Percentiles rank a stretch among this genome's conserved stretches.
Conservation (phyloP, 192 early-diverging fungal genomes). For the Powellomyces hirtus region DNA sequence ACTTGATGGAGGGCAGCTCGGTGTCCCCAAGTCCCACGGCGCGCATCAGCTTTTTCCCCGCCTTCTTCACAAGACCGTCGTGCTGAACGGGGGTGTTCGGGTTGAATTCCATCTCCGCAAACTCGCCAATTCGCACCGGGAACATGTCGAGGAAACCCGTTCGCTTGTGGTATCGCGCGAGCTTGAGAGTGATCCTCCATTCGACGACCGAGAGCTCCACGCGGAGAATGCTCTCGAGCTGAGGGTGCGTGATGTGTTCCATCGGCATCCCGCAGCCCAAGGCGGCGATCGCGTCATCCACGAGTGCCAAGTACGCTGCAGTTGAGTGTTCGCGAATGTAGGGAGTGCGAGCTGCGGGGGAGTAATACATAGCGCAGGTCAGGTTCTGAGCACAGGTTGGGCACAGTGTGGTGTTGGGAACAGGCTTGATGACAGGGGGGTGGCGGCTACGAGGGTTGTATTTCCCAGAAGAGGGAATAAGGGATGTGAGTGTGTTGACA, state of each 20-base stretch:
- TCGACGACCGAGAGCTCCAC: not conserved
- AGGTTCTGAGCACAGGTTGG: not conserved
- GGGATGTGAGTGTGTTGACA: not conserved
- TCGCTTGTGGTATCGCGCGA: slow-evolving; percentile 9
- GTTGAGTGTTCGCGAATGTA: slow-evolving; percentile 7
- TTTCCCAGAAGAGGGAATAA: not conserved
- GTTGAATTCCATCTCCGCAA: not conserved
- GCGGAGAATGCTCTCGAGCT: not conserved
- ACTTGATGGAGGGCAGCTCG: not conserved
- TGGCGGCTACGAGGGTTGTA: not conserved
- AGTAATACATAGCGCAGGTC: not conserved
- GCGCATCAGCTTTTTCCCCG: not conserved
- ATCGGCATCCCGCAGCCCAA: not conserved
- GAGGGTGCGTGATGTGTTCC: not conserved
- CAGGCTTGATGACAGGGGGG: not conserved
- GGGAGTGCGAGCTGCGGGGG: not conserved
- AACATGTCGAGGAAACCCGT: slow-evolving; percentile 3
- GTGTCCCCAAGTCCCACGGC: not conserved
- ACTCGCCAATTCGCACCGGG: slow-evolving; percentile 3
- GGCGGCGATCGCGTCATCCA: slow-evolving; percentile 3
- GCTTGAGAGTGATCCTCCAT: slow-evolving; percentile 1
- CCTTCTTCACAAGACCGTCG: slow-evolving; percentile 2
- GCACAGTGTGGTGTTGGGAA: slow-evolving; percentile 6
- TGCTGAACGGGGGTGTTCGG: not conserved
- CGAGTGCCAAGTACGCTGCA: not conserved